phyloP scores from a whole-genome alignment of 2,329 filamentous ascomycete genomes.

The Botryotinia narcissicola region DNA sequence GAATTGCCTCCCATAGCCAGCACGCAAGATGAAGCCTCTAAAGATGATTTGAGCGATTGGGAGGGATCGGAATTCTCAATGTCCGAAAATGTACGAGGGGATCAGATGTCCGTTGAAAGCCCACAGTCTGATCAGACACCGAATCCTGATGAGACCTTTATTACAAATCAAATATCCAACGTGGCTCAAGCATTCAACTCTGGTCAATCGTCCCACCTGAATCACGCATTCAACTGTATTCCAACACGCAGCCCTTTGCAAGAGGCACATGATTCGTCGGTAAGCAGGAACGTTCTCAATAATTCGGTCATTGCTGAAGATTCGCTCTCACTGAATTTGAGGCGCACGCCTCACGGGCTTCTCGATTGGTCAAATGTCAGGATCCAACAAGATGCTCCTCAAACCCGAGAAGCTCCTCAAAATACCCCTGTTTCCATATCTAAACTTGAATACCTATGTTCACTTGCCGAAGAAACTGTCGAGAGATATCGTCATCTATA shows the following conservation, averaged over 20 bases:
- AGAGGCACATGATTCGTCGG: no score
- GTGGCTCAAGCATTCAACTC: background rate
- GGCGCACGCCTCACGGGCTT: background rate
- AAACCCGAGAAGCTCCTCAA: background rate
- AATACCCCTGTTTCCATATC: background rate
- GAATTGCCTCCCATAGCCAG: background rate
- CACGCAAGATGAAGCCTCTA: background rate
- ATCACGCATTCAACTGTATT: background rate
- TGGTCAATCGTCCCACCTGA: no score
- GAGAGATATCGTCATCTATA: constrained; percentile 38
- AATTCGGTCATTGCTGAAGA: background rate
- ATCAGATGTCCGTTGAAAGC: background rate
- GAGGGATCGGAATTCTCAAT: background rate
- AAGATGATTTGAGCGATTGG: background rate
- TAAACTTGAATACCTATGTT: background rate
- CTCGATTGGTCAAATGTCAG: constrained; percentile 25
- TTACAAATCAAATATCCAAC: background rate
- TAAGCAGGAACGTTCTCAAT: background rate
- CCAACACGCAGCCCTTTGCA: background rate
- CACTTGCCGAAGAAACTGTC: constrained; percentile 21
- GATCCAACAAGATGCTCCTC: constrained; percentile 22
- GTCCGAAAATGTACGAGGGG: background rate
- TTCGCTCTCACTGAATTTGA: background rate
- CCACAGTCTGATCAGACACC: background rate
- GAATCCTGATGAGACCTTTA: background rate